A percentile compares a stretch with the other conserved stretches of the same genome.
Conservation (phyloP, 2,329 filamentous ascomycete species). For the Furcasterigmium sp. region DNA sequence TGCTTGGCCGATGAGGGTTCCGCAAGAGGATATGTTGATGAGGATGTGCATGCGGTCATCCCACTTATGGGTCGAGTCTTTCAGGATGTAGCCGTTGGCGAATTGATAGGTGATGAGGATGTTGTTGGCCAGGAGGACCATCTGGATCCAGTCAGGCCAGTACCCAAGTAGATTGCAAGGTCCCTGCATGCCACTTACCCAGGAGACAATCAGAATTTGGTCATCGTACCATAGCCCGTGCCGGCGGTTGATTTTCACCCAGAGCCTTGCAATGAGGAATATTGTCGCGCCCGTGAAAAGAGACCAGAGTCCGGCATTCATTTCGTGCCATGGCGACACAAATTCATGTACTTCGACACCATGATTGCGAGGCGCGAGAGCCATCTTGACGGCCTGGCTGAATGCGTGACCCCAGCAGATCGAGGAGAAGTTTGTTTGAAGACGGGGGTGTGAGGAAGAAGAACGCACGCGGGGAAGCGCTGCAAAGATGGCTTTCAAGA, state of each 20-base stretch:
- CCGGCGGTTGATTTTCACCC: slow-evolving; percentile 26
- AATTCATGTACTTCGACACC: slow-evolving; percentile 18
- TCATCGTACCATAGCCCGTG: slow-evolving; percentile 34
- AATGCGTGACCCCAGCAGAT: too few relatives aligned
- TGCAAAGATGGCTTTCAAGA: too few relatives aligned
- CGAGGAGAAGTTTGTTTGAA: too few relatives aligned
- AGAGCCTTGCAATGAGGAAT: slow-evolving; percentile 24
- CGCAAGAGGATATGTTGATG: slow-evolving; percentile 36
- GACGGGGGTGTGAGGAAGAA: too few relatives aligned
- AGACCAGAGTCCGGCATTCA: slow-evolving; percentile 27
- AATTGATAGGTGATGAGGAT: slow-evolving; percentile 39
- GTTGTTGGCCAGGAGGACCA: slow-evolving; percentile 37
- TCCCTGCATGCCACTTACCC: slow-evolving; percentile 23
- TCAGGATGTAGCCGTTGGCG: slow-evolving; percentile 39
- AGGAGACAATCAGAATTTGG: slow-evolving; percentile 27
- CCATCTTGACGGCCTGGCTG: not conserved
- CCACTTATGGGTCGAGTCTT: slow-evolving; percentile 33
- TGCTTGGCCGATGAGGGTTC: slow-evolving; percentile 28
- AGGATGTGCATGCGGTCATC: slow-evolving; percentile 47
- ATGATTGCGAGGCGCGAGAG: slow-evolving; percentile 12
- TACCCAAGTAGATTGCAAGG: not conserved
- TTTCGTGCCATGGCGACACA: slow-evolving; percentile 20
- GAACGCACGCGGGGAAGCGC: too few relatives aligned
- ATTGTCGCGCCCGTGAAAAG: slow-evolving; percentile 23
- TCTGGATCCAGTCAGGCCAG: slow-evolving; percentile 13